Base-by-base conservation (phyloP, 2,329 filamentous ascomycete genomes). In the Blumeriella jaapii region DNA sequence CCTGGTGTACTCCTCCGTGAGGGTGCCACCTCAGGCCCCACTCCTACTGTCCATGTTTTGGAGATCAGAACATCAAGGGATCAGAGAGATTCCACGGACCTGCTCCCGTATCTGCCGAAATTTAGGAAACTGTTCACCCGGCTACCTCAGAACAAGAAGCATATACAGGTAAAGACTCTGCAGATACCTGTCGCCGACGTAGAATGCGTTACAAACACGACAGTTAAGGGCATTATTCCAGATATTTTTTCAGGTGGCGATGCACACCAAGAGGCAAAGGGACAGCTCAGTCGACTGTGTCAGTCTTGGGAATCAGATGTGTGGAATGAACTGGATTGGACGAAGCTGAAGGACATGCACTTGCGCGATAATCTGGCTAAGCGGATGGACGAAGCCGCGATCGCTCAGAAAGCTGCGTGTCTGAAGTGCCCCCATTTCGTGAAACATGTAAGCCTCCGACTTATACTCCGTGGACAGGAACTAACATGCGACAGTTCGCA, bases 261-360 rank as follows among this genome's bases (percentile, higher is more conserved):
- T 0, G 58, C 46, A 2, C 60, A 62, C 34, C 48, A 57, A 4
- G 60, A 59, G 39, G 83, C 80, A 1, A 77, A 82, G 45, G 74
- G 78, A 26, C 73, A 79, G 38, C 67, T 96, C 20, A 59, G 72
- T 11, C 68, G 73, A 15, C 62, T 89, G 11, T 86, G 79, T 55
- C 67, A 68, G 29, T 75, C 75, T 0, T 96, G 89, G 87, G 68
- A 68, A 5, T 72, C 74, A 24, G 64, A 76, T 27, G 65, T 73
- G 16, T 96, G 86, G 82, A 74, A 87, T 37, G 91, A 98, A 60
- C 67, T 84, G 38, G 83, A 93, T 49, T 81, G 91, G 61, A 65
- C 68, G 29, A 80, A 78, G 52, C 76, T 96, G 55, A 89, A 83
- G 57, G 87, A 86, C 53, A 63, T 98, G 51, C 70, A 76, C 31